Base-by-base conservation (phyloP, 1,139 yeast genomes). In the Yamadazyma diospyri region DNA sequence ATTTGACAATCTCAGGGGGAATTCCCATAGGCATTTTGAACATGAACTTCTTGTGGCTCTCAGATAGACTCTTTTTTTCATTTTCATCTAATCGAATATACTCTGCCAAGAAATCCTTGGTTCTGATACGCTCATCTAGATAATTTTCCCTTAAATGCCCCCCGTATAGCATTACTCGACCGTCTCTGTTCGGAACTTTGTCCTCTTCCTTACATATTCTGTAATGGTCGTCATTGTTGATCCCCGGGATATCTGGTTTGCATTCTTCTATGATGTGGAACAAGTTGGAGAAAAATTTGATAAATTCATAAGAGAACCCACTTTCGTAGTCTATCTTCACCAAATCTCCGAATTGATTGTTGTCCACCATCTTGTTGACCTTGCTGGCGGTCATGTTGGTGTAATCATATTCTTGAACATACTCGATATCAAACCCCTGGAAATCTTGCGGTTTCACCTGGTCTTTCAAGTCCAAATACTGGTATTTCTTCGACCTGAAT, bases 91-190 rank as follows among this genome's bases (percentile, higher is more conserved):
- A 40, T 14, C 54, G 42, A 14, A 61, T 40, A 37, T 48, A 61
- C 39, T 41, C 33, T 2, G 40, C 33, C 23, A 59, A 45, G 37
- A 47, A 31, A 15, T 55, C 52, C 36, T 51, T 48, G 16, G 57
- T 58, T 32, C 67, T 44, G 12, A 61, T 42, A 5, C 52, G 51
- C 36, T 62, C 68, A 8, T 47, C 49, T 6, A 43, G 35, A 34
- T 61, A 61, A 23, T 51, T 49, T 42, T 62, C 69, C 25, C 68
- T 43, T 28, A 54, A 47, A 40, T 61, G 66, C 11, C 69, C 68
- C 12, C 65, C 66, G 38, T 61, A 61, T 4, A 55, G 25, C 7
- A 61, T 58, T 7, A 57, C 38, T 25, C 54, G 47, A 8, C 68
- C 68, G 3, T 50, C 42, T 19, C 44, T 36, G 35, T 58, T 41